Evolutionary conservation across 352 stramenopile genomes (phyloP).

Genomic region (Pythium aristosporum): DNA sequence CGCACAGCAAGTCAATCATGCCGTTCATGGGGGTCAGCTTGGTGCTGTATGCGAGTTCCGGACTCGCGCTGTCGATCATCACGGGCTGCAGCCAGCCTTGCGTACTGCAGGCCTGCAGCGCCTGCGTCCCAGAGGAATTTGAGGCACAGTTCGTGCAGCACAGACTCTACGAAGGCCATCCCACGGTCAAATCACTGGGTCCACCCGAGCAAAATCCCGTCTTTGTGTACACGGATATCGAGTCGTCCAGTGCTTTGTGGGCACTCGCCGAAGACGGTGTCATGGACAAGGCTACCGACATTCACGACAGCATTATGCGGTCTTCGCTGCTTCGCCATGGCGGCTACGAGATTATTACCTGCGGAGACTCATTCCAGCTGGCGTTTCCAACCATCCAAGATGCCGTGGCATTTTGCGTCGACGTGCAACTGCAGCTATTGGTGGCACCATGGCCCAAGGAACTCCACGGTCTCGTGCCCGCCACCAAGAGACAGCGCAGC

Average conservation of each 20-base stretch:
- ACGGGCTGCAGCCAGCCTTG: slow-evolving; percentile 11
- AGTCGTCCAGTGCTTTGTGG: slow-evolving; percentile 70
- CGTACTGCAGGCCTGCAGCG: slow-evolving; percentile 1
- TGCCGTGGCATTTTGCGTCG: slow-evolving; percentile 57
- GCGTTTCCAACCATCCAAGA: slow-evolving; percentile 66
- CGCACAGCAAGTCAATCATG: background rate
- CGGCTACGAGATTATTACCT: slow-evolving; percentile 77
- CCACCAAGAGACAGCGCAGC: slow-evolving; percentile 45
- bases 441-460: slow-evolving; percentile 53
- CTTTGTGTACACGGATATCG: slow-evolving; percentile 81
- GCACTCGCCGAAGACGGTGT: slow-evolving; percentile 35
- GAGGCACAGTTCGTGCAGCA: slow-evolving; percentile 14
- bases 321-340: slow-evolving; percentile 42
- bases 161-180: slow-evolving; percentile 20
- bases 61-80: slow-evolving; percentile 2
- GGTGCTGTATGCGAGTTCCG: slow-evolving; percentile 1
- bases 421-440: slow-evolving; percentile 55
- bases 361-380: slow-evolving; percentile 65
- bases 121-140: slow-evolving; percentile 6
- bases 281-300: slow-evolving; percentile 49
- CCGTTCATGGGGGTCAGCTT: slow-evolving; percentile 12
- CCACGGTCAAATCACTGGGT: slow-evolving; percentile 12
- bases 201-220: slow-evolving; percentile 41
- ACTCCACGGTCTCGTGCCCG: slow-evolving; percentile 44
- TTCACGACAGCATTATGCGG: slow-evolving; percentile 64